Evolutionary conservation across 2,329 filamentous ascomycete genomes (phyloP).

Genomic region (Calonectria hongkongensis): DNA sequence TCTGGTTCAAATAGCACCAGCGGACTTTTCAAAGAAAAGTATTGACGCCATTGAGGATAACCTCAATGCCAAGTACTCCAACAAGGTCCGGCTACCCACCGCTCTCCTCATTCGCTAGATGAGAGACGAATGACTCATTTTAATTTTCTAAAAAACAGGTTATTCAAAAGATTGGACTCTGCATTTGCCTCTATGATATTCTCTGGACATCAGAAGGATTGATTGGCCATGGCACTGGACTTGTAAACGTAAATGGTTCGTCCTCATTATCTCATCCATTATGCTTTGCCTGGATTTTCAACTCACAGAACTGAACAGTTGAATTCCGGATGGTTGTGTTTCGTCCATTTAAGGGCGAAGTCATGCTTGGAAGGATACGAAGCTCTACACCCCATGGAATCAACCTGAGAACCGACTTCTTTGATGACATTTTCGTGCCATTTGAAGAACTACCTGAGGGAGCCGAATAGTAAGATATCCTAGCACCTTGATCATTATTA

Average conservation of each 20-base stretch:
- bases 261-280: not conserved
- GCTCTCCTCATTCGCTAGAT: not conserved
- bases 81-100: conserved; percentile 76
- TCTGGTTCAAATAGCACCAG: conserved; percentile 92
- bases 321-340: conserved; percentile 97
- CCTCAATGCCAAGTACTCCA: conserved; percentile 97
- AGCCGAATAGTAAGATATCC: conserved; percentile 78
- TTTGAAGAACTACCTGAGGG: conserved; percentile 83
- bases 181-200: conserved; percentile 94
- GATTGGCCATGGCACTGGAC: conserved; percentile 92
- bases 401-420: conserved; percentile 90
- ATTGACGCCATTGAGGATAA: conserved; percentile 93
- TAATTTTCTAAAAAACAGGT: conserved; percentile 68
- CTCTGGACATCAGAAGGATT: conserved; percentile 92
- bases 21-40: conserved; percentile 90
- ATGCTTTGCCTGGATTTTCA: not conserved
- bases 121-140: conserved; percentile 29
- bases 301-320: conserved; percentile 70
- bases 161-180: conserved; percentile 95
- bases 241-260: conserved; percentile 94
- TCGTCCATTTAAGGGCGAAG: conserved; percentile 95
- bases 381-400: conserved; percentile 83
- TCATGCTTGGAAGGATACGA: conserved; percentile 89
- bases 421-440: conserved; percentile 91
- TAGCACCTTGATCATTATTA: conserved; percentile 41